Conservation (phyloP, 208 protist species). For the Trypanosomatidae sp. region DNA sequence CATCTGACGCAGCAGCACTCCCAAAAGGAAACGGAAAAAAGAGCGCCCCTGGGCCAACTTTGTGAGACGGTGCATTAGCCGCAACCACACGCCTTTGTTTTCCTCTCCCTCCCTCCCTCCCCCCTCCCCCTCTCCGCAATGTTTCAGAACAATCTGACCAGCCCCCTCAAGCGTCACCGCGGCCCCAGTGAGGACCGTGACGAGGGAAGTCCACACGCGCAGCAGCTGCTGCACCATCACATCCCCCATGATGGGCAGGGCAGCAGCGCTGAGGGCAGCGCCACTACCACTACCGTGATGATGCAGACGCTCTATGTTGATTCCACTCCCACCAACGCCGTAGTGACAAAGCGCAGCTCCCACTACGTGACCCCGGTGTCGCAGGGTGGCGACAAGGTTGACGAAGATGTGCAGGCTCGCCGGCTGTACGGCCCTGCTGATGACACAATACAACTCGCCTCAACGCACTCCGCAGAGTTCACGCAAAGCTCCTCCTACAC, state of each 20-base stretch:
- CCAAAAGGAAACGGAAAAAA: neutral
- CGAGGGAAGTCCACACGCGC: slow-evolving; percentile 6
- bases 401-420: slow-evolving; percentile 5
- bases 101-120: neutral
- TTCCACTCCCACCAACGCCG: neutral
- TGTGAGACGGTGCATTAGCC: neutral
- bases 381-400: slow-evolving; percentile 7
- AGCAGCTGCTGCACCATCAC: slow-evolving; percentile 4
- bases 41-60: neutral
- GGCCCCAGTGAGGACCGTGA: slow-evolving; percentile 6
- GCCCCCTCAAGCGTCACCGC: slow-evolving; percentile 29
- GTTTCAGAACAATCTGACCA: slow-evolving; percentile 11
- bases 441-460: slow-evolving; percentile 1
- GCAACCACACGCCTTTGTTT: neutral
- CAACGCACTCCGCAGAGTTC: slow-evolving; percentile 15
- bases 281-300: neutral
- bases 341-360: slow-evolving; percentile 9
- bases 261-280: neutral
- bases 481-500: slow-evolving; percentile 24
- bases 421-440: neutral
- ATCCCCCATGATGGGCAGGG: neutral
- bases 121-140: slow-evolving; percentile 1
- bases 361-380: slow-evolving; percentile 23
- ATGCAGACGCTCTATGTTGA: slow-evolving; percentile 9
- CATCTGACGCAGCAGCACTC: neutral